phyloP scores from a whole-genome alignment of 202 grass and related monocot species.

The Eragrostis tef region DNA sequence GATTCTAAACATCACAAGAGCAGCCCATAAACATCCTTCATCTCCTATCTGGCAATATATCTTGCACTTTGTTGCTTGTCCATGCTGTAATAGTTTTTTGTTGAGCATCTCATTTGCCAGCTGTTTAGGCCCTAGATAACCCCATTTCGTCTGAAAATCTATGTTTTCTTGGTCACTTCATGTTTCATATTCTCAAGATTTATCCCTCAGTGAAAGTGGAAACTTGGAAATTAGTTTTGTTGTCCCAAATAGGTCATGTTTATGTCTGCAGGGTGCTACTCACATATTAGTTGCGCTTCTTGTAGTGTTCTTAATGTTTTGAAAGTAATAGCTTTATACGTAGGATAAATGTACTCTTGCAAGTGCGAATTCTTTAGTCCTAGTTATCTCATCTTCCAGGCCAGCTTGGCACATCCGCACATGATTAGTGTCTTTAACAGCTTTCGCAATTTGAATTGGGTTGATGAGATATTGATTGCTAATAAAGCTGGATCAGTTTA shows the following conservation, averaged over 20 bases:
- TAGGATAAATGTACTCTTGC: too few species aligned
- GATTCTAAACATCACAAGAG: not conserved
- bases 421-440: conserved; percentile 49
- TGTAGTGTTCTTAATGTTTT: too few species aligned
- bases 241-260: conserved; percentile 4
- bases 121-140: not conserved
- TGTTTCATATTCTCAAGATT: conserved; percentile 25
- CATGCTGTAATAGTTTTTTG: not conserved
- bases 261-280: not conserved
- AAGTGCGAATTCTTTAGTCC: too few species aligned
- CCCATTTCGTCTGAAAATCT: not conserved
- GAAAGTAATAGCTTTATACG: too few species aligned
- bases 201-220: not conserved
- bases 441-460: conserved; percentile 39
- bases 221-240: not conserved
- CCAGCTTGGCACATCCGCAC: conserved; percentile 53
- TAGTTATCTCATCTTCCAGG: conserved; percentile 45
- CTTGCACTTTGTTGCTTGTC: conserved; percentile 21
- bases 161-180: not conserved
- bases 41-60: not conserved
- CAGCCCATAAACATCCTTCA: not conserved
- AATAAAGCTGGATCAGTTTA: conserved; percentile 57
- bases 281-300: conserved; percentile 5
- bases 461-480: conserved; percentile 50
- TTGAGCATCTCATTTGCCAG: conserved; percentile 6